phyloP scores from a whole-genome alignment of 2,329 filamentous ascomycete species.

The Calonectria hawksworthii region DNA sequence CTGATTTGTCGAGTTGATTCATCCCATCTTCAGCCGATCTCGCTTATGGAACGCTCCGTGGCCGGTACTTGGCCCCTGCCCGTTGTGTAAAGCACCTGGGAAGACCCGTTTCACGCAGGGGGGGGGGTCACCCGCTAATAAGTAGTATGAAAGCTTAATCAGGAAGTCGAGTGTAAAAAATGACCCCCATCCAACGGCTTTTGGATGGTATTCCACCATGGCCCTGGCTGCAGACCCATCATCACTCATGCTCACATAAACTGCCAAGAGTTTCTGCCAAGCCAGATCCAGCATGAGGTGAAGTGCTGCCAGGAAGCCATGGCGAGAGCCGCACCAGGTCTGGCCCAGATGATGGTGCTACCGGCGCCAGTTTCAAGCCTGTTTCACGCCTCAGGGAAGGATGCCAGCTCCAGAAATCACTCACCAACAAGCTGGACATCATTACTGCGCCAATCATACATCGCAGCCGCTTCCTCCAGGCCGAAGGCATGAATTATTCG shows the following conservation, averaged over 20 bases:
- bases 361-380: slow-evolving; percentile 12
- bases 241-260: slow-evolving; percentile 45
- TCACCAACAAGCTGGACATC: neutral
- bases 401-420: slow-evolving; percentile 6
- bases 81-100: neutral
- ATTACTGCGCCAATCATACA: neutral
- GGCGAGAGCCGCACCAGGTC: neutral
- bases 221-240: neutral
- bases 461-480: neutral
- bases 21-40: slow-evolving; percentile 21
- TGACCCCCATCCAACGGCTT: neutral
- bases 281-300: slow-evolving; percentile 32
- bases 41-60: neutral
- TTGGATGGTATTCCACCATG: neutral
- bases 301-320: neutral
- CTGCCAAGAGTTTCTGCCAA: slow-evolving; percentile 22
- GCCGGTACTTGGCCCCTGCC: slow-evolving; percentile 18
- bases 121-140: neutral
- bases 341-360: neutral
- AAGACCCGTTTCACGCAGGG: slow-evolving; percentile 11
- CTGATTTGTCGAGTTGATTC: neutral
- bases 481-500: neutral
- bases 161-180: neutral
- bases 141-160: slow-evolving; percentile 16
- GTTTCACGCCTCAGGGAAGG: slow-evolving; percentile 16